phyloP scores from a whole-genome alignment of 768 basidiomycete species.

The Tricholoma furcatifolium region DNA sequence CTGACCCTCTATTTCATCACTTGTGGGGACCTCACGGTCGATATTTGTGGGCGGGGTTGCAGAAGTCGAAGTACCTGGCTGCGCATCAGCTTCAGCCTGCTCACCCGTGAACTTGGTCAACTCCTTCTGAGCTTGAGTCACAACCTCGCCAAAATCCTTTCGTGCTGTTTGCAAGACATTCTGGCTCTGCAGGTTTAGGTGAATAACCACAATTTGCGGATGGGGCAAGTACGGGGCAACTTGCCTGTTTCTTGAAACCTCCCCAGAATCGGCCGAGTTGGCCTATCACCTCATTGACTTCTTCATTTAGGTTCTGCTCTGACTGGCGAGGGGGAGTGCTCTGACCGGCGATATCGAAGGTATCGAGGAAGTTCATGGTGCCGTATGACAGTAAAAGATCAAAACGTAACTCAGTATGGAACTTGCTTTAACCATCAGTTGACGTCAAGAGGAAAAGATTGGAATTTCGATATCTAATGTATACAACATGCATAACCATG shows the following conservation, averaged over 20 bases:
- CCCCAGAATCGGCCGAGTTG: conserved; percentile 88
- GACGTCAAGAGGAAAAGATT: neutral
- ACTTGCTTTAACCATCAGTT: neutral
- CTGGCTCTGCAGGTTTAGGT: conserved; percentile 38
- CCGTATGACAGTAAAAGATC: neutral
- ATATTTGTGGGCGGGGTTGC: conserved; percentile 20
- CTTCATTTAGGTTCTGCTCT: conserved; percentile 73
- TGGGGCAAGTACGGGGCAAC: conserved; percentile 17
- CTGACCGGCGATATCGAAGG: conserved; percentile 56
- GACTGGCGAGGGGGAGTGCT: conserved; percentile 47
- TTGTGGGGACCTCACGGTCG: conserved; percentile 19
- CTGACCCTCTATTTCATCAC: conserved; percentile 15
- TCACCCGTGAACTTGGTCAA: conserved; percentile 55
- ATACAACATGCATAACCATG: conserved; percentile 10
- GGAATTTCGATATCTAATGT: conserved; percentile 5
- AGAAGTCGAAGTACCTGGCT: conserved; percentile 11
- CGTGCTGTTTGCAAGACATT: conserved; percentile 64
- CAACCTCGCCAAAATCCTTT: conserved; percentile 71
- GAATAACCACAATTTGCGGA: neutral
- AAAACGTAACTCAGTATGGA: neutral
- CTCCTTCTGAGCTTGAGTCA: conserved; percentile 79
- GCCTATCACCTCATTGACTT: conserved; percentile 87
- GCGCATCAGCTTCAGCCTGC: conserved; percentile 5
- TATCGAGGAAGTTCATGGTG: conserved; percentile 74
- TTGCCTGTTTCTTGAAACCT: conserved; percentile 84